Percentiles rank a stretch among this genome's conserved stretches.
phyloP scores from a whole-genome alignment of 2,329 filamentous ascomycete genomes.

The Fusarium pseudograminearum region DNA sequence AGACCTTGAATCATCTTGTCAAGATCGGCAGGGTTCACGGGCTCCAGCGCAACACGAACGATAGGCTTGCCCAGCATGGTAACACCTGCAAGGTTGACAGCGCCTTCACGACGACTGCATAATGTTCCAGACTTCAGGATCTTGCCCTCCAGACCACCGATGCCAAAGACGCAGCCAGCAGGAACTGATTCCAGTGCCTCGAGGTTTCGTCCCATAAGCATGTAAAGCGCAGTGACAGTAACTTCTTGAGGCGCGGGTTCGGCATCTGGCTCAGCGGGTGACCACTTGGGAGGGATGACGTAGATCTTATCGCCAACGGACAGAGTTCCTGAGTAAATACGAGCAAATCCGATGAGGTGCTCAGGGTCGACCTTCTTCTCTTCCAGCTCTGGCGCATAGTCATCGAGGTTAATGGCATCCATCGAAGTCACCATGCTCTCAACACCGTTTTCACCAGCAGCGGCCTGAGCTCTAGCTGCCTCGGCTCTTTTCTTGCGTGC shows the following conservation, averaged over 20 bases:
- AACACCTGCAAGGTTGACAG: slow-evolving; percentile 90
- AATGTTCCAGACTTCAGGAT: slow-evolving; percentile 97
- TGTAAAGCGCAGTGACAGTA: slow-evolving; percentile 87
- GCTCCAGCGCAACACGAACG: slow-evolving; percentile 95
- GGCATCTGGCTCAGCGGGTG: slow-evolving; percentile 79
- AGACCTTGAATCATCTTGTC: slow-evolving; percentile 95
- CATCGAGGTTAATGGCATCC: slow-evolving; percentile 69
- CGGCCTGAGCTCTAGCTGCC: slow-evolving; percentile 81
- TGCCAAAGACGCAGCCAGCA: slow-evolving; percentile 94
- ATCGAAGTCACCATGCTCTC: slow-evolving; percentile 71
- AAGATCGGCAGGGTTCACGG: slow-evolving; percentile 87
- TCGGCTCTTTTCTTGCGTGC: slow-evolving; percentile 91
- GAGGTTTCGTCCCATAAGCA: slow-evolving; percentile 93
- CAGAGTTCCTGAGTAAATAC: slow-evolving; percentile 91
- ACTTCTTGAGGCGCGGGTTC: slow-evolving; percentile 82
- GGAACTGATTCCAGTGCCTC: slow-evolving; percentile 87
- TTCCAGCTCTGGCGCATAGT: slow-evolving; percentile 59
- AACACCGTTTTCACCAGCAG: slow-evolving; percentile 62
- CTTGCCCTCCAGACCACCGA: slow-evolving; percentile 89
- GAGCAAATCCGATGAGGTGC: slow-evolving; percentile 92
- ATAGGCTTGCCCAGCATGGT: slow-evolving; percentile 86
- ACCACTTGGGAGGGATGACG: slow-evolving; percentile 93
- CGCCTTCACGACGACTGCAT: slow-evolving; percentile 86
- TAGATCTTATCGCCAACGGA: slow-evolving; percentile 92
- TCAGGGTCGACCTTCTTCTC: slow-evolving; percentile 79